A percentile compares a stretch with the other conserved stretches of the same genome.
phyloP scores from a whole-genome alignment of 1,284 basidiomycete genomes.

The Malassezia japonica region DNA sequence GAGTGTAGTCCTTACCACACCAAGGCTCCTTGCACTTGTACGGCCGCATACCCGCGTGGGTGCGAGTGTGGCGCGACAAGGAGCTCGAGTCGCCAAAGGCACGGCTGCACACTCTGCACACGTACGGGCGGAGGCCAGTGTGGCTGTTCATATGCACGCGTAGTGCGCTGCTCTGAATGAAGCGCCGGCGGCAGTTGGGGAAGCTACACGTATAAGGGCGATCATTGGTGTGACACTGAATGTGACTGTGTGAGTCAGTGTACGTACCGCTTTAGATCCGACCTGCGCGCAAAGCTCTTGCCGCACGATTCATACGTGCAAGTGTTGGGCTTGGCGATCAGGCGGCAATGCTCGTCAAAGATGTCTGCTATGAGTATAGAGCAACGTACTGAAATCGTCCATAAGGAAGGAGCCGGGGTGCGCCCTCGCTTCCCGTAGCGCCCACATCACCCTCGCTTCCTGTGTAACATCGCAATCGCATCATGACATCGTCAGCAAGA shows the following conservation, averaged over 20 bases:
- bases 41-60: constrained; percentile 55
- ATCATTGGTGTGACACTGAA: constrained; percentile 41
- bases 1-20: constrained; percentile 42
- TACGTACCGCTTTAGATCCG: constrained; percentile 13
- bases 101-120: constrained; percentile 57
- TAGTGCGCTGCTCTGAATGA: constrained; percentile 54
- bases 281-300: constrained; percentile 14
- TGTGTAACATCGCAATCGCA: too few species aligned
- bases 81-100: constrained; percentile 54
- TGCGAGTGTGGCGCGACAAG: constrained; percentile 61
- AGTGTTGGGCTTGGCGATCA: too few species aligned
- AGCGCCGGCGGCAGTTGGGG: constrained; percentile 38
- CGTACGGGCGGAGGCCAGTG: constrained; percentile 68
- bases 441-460: too few species aligned
- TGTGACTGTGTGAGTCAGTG: constrained; percentile 23
- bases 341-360: too few species aligned
- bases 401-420: too few species aligned
- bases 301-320: constrained; percentile 4
- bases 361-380: too few species aligned
- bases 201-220: constrained; percentile 36
- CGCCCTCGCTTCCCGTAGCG: too few species aligned
- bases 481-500: too few species aligned
- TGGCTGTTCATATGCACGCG: constrained; percentile 76
- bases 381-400: too few species aligned
- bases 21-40: constrained; percentile 43